Conservation (phyloP, 768 basidiomycete genomes). For the Leccinum incarnatum region DNA sequence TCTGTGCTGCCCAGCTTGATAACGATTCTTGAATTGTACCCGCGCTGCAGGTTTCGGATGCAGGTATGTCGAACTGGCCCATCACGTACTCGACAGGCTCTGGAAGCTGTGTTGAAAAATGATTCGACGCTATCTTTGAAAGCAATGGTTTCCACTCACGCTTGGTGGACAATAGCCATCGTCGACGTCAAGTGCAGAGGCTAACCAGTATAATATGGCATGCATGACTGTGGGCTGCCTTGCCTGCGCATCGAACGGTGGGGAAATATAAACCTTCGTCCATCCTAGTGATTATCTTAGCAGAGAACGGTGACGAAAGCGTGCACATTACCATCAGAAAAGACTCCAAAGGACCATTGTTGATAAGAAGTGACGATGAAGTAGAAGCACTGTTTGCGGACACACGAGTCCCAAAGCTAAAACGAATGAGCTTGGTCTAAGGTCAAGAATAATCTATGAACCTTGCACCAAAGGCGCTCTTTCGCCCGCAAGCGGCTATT, state of each 20-base stretch:
- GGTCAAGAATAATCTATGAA: conserved; percentile 17
- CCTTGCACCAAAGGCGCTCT: conserved; percentile 62
- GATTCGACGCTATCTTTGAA: background rate
- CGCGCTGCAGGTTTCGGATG: conserved; percentile 16
- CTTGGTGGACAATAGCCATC: conserved; percentile 29
- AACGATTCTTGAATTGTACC: conserved; percentile 25
- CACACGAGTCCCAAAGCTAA: conserved; percentile 53
- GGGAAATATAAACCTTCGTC: conserved; percentile 51
- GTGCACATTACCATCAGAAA: conserved; percentile 46
- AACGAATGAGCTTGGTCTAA: conserved; percentile 8
- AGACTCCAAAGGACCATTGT: conserved; percentile 60
- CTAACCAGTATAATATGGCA: conserved; percentile 54
- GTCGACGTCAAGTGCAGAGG: conserved; percentile 42
- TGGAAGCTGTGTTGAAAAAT: conserved; percentile 20
- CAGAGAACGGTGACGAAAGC: background rate
- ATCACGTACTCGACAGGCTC: conserved; percentile 32
- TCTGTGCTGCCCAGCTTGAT: conserved; percentile 32
- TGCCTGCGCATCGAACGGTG: conserved; percentile 39
- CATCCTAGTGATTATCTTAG: conserved; percentile 39
- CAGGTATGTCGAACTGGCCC: conserved; percentile 26
- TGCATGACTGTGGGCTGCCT: conserved; percentile 51
- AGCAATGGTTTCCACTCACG: conserved; percentile 13
- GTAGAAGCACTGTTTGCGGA: conserved; percentile 45
- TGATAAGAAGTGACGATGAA: conserved; percentile 61
- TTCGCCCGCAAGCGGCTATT: conserved; percentile 46